Evolutionary conservation across 2,329 filamentous ascomycete genomes (phyloP).

Genomic region (Paracoccidioides brasiliensis): DNA sequence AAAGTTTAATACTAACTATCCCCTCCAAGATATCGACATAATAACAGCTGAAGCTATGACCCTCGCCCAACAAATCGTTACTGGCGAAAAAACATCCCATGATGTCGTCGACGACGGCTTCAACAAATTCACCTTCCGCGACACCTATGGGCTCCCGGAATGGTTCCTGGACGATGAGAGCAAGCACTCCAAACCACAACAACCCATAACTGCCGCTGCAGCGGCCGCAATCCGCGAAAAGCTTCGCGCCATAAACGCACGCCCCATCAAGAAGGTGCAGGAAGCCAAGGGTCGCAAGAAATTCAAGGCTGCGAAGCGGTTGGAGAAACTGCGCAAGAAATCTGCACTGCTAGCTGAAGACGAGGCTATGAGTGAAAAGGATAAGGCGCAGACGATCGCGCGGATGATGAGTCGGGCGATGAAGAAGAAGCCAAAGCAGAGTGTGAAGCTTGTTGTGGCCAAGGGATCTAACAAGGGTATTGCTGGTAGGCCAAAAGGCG

Average conservation of each 20-base stretch:
- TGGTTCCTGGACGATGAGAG: slow-evolving; percentile 95
- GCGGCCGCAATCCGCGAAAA: slow-evolving; percentile 92
- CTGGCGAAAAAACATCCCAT: slow-evolving; percentile 63
- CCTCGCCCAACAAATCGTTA: slow-evolving; percentile 80
- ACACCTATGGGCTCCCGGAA: slow-evolving; percentile 81
- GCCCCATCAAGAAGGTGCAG: slow-evolving; percentile 97
- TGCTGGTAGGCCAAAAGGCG: slow-evolving; percentile 72
- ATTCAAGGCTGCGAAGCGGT: slow-evolving; percentile 74
- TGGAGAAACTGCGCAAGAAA: slow-evolving; percentile 97
- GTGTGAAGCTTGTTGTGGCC: slow-evolving; percentile 81
- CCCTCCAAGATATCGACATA: slow-evolving; percentile 70
- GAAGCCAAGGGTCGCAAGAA: slow-evolving; percentile 97
- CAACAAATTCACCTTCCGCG: slow-evolving; percentile 84
- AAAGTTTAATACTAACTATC: neutral
- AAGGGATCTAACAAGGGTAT: slow-evolving; percentile 72
- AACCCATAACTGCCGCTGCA: slow-evolving; percentile 83
- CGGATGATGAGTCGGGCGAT: slow-evolving; percentile 69
- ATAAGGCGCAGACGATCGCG: slow-evolving; percentile 76
- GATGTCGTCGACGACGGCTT: slow-evolving; percentile 84
- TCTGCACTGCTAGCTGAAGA: slow-evolving; percentile 78
- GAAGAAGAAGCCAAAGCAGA: slow-evolving; percentile 73
- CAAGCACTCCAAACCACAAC: slow-evolving; percentile 68
- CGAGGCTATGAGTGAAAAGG: slow-evolving; percentile 86
- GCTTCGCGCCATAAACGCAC: slow-evolving; percentile 76
- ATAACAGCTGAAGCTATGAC: slow-evolving; percentile 99